phyloP scores from a whole-genome alignment of 1,284 basidiomycete species.

The Caloboletus firmus region DNA sequence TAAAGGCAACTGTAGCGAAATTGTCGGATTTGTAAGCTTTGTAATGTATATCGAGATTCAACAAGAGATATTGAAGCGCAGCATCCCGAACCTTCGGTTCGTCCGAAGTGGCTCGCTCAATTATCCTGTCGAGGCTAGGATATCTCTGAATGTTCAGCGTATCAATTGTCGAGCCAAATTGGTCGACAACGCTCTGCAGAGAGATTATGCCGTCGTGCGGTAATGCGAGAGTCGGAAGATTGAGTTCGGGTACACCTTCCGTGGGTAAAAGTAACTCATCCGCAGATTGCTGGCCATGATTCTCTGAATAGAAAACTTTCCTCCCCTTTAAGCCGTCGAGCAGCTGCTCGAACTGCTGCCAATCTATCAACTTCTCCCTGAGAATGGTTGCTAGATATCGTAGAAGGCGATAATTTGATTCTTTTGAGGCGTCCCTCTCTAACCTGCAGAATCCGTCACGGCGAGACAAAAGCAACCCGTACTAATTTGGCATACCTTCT shows the following conservation, averaged over 20 bases:
- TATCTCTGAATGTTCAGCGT: slow-evolving; percentile 13
- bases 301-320: slow-evolving; percentile 13
- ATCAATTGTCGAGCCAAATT: neutral
- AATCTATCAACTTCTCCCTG: neutral
- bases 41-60: slow-evolving; percentile 20
- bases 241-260: slow-evolving; percentile 9
- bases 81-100: neutral
- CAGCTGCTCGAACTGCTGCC: neutral
- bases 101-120: slow-evolving; percentile 15
- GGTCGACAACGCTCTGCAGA: neutral
- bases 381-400: neutral
- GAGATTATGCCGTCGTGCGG: neutral
- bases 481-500: slow-evolving; percentile 4
- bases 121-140: slow-evolving; percentile 19
- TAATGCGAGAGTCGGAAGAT: slow-evolving; percentile 23
- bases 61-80: slow-evolving; percentile 22
- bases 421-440: slow-evolving; percentile 11
- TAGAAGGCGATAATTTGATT: slow-evolving; percentile 18
- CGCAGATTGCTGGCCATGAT: slow-evolving; percentile 7
- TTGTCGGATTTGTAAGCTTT: slow-evolving; percentile 16
- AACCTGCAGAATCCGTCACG: slow-evolving; percentile 8
- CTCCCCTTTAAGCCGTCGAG: slow-evolving; percentile 3
- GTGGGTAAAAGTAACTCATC: slow-evolving; percentile 19
- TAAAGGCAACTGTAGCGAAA: slow-evolving; percentile 16
- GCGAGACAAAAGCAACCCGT: neutral